Base-by-base conservation (phyloP, 371 early-diverging fungal genomes). In the Apophysomyces sp. region DNA sequence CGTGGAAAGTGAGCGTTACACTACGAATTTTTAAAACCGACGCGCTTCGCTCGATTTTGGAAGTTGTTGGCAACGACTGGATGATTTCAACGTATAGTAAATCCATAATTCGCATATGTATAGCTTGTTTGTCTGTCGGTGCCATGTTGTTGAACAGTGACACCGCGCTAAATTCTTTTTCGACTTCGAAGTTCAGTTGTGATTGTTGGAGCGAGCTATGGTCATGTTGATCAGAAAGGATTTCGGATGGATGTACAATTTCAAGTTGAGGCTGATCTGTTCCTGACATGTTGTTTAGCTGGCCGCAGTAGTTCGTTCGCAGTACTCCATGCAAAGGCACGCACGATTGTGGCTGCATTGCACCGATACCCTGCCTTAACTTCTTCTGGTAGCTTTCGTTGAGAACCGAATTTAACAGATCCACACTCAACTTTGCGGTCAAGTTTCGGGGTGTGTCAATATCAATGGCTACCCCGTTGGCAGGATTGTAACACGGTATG, bases 401-500 rank as follows among this genome's bases (percentile, higher is more conserved):
- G 30, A 77, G 41, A 21, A 68, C 59, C 8, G 78, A 67, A 58
- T 87, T 84, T 15, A 86, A 61, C 12, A 86, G 60, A 34, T 72
- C 79, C 2, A 78, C 75, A 11, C 85, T 85, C 40, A 88, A 74
- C 32, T 84, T 86, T 12, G 84, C 86, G 5, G 83, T 72, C 26
- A 87, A 74, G 3, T 75, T 82, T 55, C 74, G 74, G 32, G 78
- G 77, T 8, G 91, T 87, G 29, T 89, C 85, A 49, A 93, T 86
- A 21, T 80, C 80, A 52, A 91, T 80, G 5, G 87, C 82, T 26
- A 79, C 84, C 2, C 96, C 97, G 65, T 96, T 97, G 0, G 95
- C 91, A 4, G 98, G 98, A 70, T 91, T 86, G 61, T 81, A 94
- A 69, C 93, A 93, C 24, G 93, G 91, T 7, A 95, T 89, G 29